A percentile compares a stretch with the other conserved stretches of the same genome.
These are phyloP conservation scores for Quercus bicolor DNA, from an alignment of 306 rosid species.

Conservation along the genomic window DNA sequence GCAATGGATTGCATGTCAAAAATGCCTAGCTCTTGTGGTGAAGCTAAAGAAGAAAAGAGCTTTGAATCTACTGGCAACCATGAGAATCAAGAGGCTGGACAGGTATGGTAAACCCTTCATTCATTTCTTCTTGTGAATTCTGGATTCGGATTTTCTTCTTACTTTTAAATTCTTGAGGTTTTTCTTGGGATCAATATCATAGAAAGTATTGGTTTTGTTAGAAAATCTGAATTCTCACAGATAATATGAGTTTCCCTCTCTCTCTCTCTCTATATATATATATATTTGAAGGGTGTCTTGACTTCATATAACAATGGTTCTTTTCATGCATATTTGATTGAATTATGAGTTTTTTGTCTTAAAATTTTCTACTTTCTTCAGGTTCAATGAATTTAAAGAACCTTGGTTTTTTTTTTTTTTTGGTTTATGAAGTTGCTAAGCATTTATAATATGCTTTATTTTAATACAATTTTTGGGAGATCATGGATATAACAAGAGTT, in stretches of 20 bases:
- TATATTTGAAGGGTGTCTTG: background rate
- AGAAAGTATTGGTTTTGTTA: background rate
- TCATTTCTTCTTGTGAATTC: background rate
- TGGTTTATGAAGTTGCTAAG: background rate
- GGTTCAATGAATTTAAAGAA: background rate
- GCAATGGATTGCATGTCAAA: constrained; percentile 19
- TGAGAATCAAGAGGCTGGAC: constrained; percentile 16
- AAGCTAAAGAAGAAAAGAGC: constrained; percentile 28
- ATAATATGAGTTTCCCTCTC: background rate
- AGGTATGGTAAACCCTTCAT: constrained; percentile 18
- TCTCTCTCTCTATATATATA: too few species aligned
- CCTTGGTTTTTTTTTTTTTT: background rate
- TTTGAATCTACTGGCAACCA: constrained; percentile 25
- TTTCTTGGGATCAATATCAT: background rate
- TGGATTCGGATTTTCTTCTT: background rate
- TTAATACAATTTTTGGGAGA: too few species aligned
- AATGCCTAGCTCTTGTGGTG: constrained; percentile 25
- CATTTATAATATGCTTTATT: background rate
- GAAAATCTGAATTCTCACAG: background rate
- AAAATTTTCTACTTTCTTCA: background rate
- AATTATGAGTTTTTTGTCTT: background rate
- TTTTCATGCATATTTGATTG: background rate
- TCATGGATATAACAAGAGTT: too few species aligned
- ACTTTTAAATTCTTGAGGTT: background rate
- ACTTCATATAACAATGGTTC: background rate